Percentiles rank a stretch among this genome's conserved stretches.
Evolutionary conservation across 2,329 filamentous ascomycete genomes (phyloP).

Genomic region (Trichophyton rubrum): DNA sequence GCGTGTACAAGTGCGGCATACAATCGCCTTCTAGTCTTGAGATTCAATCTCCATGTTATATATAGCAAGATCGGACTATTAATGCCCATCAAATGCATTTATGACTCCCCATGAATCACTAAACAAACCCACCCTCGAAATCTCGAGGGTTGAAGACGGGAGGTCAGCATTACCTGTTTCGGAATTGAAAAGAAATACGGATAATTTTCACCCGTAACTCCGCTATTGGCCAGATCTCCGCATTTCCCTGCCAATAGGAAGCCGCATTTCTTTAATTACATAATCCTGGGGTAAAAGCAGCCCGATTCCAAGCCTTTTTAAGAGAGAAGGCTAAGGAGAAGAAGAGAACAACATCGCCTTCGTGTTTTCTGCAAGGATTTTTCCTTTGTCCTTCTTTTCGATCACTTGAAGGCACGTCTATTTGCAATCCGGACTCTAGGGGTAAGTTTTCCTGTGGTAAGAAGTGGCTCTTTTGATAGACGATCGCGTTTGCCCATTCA

Average conservation of each 20-base stretch:
- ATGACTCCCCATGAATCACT: neutral
- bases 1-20: constrained; percentile 5
- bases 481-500: neutral
- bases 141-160: neutral
- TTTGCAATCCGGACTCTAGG: neutral
- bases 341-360: constrained; percentile 3
- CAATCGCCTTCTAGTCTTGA: neutral
- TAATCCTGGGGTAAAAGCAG: neutral
- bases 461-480: neutral
- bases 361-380: neutral
- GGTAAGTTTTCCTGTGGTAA: neutral
- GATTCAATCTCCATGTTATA: neutral
- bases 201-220: neutral
- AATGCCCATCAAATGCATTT: neutral
- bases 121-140: neutral
- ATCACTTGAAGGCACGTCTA: neutral
- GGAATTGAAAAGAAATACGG: neutral
- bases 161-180: neutral
- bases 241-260: neutral
- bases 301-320: neutral
- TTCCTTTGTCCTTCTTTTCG: neutral
- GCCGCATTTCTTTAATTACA: neutral
- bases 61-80: neutral
- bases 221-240: neutral
- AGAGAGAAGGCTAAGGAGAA: neutral